Conservation (phyloP, 495 filamentous ascomycete genomes). For the Jackrogersella multiformis region DNA sequence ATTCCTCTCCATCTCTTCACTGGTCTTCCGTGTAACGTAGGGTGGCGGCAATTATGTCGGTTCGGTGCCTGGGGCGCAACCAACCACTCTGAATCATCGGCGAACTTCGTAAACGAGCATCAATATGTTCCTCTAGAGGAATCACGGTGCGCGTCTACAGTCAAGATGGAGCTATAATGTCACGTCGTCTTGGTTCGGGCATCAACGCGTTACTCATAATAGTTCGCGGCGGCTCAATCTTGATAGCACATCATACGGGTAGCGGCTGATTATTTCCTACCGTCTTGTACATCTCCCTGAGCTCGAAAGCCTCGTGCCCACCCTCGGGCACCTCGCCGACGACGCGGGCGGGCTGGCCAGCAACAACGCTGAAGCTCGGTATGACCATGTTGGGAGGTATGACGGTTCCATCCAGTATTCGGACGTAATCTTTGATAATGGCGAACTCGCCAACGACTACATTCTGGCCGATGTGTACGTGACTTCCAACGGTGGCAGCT, state of each 20-base stretch:
- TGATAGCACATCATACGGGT: constrained; percentile 43
- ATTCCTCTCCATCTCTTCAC: too few relatives aligned
- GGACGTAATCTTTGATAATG: constrained; percentile 90
- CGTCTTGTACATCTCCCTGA: constrained; percentile 63
- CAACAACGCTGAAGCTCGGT: constrained; percentile 86
- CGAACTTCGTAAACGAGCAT: too few relatives aligned
- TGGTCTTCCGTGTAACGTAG: too few relatives aligned
- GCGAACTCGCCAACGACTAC: constrained; percentile 82
- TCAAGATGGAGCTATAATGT: too few relatives aligned
- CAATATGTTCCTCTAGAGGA: too few relatives aligned
- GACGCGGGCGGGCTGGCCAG: constrained; percentile 80
- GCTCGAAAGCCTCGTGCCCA: constrained; percentile 66
- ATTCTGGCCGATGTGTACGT: constrained; percentile 81
- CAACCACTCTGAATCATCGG: too few relatives aligned
- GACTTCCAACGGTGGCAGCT: constrained; percentile 78
- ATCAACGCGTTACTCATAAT: too few relatives aligned
- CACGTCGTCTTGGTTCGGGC: too few relatives aligned
- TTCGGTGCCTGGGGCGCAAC: too few relatives aligned
- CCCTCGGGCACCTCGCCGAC: constrained; percentile 89
- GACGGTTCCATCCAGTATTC: constrained; percentile 82
- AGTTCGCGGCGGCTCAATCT: neutral
- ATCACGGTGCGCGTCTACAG: too few relatives aligned
- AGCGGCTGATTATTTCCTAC: constrained; percentile 61
- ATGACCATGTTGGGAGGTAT: constrained; percentile 90
- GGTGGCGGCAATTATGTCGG: too few relatives aligned